phyloP scores from a whole-genome alignment of 768 basidiomycete species.

The Boletus reticuloceps region DNA sequence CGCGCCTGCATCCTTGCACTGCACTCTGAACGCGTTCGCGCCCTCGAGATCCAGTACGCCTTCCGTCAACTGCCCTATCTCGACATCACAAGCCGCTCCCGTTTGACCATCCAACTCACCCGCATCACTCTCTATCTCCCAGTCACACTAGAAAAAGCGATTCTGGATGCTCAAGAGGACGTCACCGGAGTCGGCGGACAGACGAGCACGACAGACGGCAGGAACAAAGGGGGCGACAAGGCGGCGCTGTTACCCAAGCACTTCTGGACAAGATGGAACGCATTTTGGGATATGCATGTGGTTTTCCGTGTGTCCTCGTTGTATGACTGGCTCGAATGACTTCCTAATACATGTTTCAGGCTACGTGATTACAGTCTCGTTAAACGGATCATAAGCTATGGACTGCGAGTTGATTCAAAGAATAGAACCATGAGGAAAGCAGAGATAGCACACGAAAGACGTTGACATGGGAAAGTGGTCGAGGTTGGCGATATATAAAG shows the following conservation, averaged over 20 bases:
- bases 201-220: constrained; percentile 2
- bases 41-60: constrained; percentile 79
- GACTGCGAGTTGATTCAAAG: too few relatives aligned
- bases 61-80: constrained; percentile 76
- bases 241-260: constrained; percentile 51
- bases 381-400: too few relatives aligned
- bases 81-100: constrained; percentile 71
- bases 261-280: constrained; percentile 66
- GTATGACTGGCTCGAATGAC: not conserved
- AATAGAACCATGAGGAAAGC: too few relatives aligned
- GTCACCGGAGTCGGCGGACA: not conserved
- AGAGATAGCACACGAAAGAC: too few relatives aligned
- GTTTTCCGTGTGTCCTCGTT: not conserved
- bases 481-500: too few relatives aligned
- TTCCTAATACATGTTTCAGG: too few relatives aligned
- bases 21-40: constrained; percentile 64
- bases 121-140: constrained; percentile 76
- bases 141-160: constrained; percentile 67
- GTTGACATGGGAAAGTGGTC: too few relatives aligned
- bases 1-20: constrained; percentile 74
- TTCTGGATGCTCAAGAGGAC: constrained; percentile 40
- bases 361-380: too few relatives aligned
- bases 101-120: constrained; percentile 73
- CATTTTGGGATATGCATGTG: constrained; percentile 34
- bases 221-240: constrained; percentile 19